Evolutionary conservation across 371 early-diverging fungal genomes (phyloP), one percentile per base, ranked within the genome.

Genomic region (Actinomortierella ambigua): DNA sequence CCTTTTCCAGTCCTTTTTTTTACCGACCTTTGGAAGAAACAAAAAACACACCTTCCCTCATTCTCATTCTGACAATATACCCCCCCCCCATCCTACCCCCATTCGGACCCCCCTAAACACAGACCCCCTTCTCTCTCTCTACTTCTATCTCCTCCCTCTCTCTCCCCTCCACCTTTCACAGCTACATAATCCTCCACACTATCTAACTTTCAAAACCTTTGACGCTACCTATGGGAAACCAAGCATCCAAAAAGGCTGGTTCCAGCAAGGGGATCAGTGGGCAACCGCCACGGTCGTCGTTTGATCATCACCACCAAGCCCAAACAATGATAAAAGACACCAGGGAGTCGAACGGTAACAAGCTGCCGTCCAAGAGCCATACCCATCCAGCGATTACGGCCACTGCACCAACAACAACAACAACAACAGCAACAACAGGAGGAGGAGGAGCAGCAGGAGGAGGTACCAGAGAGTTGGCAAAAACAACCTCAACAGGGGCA

Each of bases 201-300:
- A 55, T 55, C 51, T 34, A 39, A 57, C 75, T 28, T 54, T 63
- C 34, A 41, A 55, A 50, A 51, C 22, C 50, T 53, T 61, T 17
- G 55, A 47, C 20, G 40, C 69, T 34, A 48, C 68, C 63, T 70
- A 78, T 57, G 75, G 51, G 51, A 51, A 51, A 51, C 51, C 51
- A 51, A 28, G 29, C 26, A 28, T 51, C 51, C 51, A 51, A 51
- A 17, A 51, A 51, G 51, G 41, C 26, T 34, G n/a, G 28, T 7
- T 22, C 20, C 34, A 24, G 26, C 41, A 41, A 47, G 49, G 53
- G 14, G 28, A 49, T 3, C 39, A 18, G 7, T 17, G 13, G 15
- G 20, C 14, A 18, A 22, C 20, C 48, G 22, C 48, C 48, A 48
- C 22, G 24, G 24, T 48, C 48, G 20, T 24, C 24, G 48, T 41